phyloP scores from a whole-genome alignment of 75 land plant species.

The Larix kaempferi region DNA sequence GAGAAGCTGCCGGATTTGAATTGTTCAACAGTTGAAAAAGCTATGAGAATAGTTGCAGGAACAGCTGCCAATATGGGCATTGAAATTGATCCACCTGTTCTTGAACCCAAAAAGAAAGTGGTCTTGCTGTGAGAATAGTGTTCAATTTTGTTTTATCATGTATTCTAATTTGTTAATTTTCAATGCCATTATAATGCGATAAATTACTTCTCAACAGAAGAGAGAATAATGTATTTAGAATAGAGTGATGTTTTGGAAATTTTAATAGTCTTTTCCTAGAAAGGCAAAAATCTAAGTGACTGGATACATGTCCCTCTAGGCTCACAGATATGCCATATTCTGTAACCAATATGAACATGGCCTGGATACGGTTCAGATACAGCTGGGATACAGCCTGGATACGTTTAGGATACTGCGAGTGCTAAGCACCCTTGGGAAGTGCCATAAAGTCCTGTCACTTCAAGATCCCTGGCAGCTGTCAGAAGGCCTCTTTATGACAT shows the following conservation, averaged over 20 bases:
- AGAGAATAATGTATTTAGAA: neutral
- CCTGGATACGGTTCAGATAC: too few relatives aligned
- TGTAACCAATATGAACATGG: too few relatives aligned
- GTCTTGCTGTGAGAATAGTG: neutral
- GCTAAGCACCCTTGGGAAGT: too few relatives aligned
- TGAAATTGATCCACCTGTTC: slow-evolving; percentile 90
- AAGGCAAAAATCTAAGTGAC: too few relatives aligned
- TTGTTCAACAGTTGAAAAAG: slow-evolving; percentile 81
- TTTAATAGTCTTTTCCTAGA: neutral
- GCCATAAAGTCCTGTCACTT: too few relatives aligned
- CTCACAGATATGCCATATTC: too few relatives aligned
- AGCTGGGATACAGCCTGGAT: too few relatives aligned
- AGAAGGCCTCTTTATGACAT: too few relatives aligned
- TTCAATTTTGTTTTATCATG: slow-evolving; percentile 1
- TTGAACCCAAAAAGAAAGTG: slow-evolving; percentile 24
- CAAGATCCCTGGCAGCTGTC: too few relatives aligned
- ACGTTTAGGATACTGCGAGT: too few relatives aligned
- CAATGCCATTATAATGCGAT: neutral
- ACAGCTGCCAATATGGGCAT: slow-evolving; percentile 98
- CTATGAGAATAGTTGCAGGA: slow-evolving; percentile 93
- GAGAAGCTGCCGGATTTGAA: slow-evolving; percentile 95
- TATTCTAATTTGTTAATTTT: neutral
- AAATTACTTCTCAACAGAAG: neutral
- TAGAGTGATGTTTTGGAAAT: neutral
- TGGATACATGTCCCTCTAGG: too few relatives aligned